A percentile compares a stretch with the other conserved stretches of the same genome.
These are phyloP conservation scores for Saitozyma podzolica DNA, from an alignment of 768 basidiomycete species.

Conservation along the genomic window DNA sequence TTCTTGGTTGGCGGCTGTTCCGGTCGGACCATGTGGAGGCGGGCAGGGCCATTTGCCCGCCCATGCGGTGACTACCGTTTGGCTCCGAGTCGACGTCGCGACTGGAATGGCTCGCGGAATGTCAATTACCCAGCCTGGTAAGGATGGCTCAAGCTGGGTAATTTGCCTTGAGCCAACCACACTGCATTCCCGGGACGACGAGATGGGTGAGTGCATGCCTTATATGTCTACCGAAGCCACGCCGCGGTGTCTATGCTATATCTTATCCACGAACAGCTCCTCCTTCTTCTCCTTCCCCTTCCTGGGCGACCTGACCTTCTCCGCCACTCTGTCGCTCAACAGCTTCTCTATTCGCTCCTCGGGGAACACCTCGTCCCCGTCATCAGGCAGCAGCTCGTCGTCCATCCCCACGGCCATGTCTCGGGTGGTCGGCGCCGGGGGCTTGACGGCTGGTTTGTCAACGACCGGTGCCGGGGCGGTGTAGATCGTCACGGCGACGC, in stretches of 20 bases:
- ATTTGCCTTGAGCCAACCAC: too few relatives aligned
- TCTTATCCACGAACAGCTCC: conserved; percentile 18
- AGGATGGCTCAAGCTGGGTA: too few relatives aligned
- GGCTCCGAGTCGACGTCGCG: too few relatives aligned
- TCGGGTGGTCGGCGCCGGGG: conserved; percentile 23
- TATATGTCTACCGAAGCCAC: too few relatives aligned
- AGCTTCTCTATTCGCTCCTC: conserved; percentile 40
- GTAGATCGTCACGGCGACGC: conserved; percentile 29
- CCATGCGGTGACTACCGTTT: too few relatives aligned
- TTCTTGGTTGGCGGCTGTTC: too few relatives aligned
- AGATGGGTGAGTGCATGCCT: too few relatives aligned
- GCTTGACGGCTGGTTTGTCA: conserved; percentile 9
- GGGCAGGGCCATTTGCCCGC: too few relatives aligned
- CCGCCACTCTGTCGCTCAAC: conserved; percentile 29
- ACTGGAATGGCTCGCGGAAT: too few relatives aligned
- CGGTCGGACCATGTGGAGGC: too few relatives aligned
- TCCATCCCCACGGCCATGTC: conserved; percentile 45
- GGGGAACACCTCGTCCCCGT: conserved; percentile 17
- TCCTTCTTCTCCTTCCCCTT: conserved; percentile 16
- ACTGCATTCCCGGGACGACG: too few relatives aligned
- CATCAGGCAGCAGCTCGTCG: conserved; percentile 30
- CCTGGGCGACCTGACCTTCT: conserved; percentile 1
- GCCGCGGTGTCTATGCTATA: background rate
- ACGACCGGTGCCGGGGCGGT: conserved; percentile 5
- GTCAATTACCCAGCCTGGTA: too few relatives aligned